Percentiles rank a stretch among this genome's conserved stretches.
Conservation (phyloP, 1,284 basidiomycete species). For the Microstroma glucosiphilum region DNA sequence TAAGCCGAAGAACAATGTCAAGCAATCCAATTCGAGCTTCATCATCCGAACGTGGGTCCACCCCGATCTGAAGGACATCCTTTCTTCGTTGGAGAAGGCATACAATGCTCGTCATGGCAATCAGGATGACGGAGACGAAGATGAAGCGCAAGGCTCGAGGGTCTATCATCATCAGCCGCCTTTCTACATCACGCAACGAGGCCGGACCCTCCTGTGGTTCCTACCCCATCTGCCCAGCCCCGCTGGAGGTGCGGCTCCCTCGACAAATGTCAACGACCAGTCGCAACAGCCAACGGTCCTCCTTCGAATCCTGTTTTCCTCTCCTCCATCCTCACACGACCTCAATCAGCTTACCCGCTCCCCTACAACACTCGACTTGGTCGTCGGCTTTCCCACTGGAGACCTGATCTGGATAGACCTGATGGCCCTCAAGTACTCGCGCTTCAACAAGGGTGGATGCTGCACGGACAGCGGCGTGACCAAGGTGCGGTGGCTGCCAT, state of each 20-base stretch:
- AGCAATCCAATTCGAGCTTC: constrained; percentile 80
- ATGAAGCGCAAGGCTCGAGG: constrained; percentile 2
- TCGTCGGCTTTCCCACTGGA: constrained; percentile 86
- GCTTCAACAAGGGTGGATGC: constrained; percentile 83
- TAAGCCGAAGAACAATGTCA: constrained; percentile 76
- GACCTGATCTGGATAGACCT: constrained; percentile 76
- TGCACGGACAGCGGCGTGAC: constrained; percentile 74
- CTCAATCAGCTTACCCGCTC: constrained; percentile 73
- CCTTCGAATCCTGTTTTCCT: constrained; percentile 69
- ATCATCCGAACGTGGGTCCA: constrained; percentile 73
- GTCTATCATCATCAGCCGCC: constrained; percentile 12
- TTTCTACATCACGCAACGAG: constrained; percentile 36
- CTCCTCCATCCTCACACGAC: constrained; percentile 75
- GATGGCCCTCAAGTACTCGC: constrained; percentile 73
- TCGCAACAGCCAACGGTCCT: constrained; percentile 20
- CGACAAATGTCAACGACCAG: no score
- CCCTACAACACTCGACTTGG: constrained; percentile 72
- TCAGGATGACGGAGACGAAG: no score
- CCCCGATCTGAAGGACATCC: constrained; percentile 67
- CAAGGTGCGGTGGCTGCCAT: constrained; percentile 79
- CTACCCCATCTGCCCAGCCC: no score
- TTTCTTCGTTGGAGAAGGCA: constrained; percentile 52
- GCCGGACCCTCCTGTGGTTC: constrained; percentile 37
- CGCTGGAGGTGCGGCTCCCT: no score
- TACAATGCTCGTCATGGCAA: no score